Evolutionary conservation across 2,329 filamentous ascomycete genomes (phyloP).

Genomic region (Aspergillus oerlinghausenensis): DNA sequence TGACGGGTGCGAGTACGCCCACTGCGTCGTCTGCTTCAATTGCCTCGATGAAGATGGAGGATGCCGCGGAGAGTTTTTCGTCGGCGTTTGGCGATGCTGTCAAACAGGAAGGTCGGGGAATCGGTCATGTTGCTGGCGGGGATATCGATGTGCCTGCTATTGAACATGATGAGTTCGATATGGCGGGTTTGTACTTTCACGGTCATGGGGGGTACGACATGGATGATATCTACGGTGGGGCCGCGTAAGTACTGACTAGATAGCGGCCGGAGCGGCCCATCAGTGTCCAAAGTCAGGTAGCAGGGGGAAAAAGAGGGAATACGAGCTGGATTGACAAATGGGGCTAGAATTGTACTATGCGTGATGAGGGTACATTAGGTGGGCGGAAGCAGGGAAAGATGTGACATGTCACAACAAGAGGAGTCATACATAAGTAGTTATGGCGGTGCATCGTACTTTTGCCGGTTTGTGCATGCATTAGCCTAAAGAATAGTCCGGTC

Average conservation of each 20-base stretch:
- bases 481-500: background rate
- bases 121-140: background rate
- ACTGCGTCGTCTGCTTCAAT: background rate
- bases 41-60: background rate
- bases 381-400: background rate
- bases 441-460: background rate
- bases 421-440: background rate
- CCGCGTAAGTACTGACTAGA: background rate
- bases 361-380: background rate
- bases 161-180: background rate
- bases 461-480: background rate
- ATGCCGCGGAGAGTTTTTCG: background rate
- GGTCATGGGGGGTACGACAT: constrained; percentile 6
- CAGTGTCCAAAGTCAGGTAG: background rate
- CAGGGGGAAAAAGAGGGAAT: too few relatives aligned
- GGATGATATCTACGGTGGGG: constrained; percentile 9
- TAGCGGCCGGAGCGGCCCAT: background rate
- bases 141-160: background rate
- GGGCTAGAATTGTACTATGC: background rate
- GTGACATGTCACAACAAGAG: background rate
- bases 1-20: background rate
- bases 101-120: background rate
- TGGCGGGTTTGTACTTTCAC: constrained; percentile 1
- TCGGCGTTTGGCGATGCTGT: background rate
- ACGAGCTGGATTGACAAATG: background rate